phyloP scores from a whole-genome alignment of 768 basidiomycete genomes.

The Termitomyces sp. region DNA sequence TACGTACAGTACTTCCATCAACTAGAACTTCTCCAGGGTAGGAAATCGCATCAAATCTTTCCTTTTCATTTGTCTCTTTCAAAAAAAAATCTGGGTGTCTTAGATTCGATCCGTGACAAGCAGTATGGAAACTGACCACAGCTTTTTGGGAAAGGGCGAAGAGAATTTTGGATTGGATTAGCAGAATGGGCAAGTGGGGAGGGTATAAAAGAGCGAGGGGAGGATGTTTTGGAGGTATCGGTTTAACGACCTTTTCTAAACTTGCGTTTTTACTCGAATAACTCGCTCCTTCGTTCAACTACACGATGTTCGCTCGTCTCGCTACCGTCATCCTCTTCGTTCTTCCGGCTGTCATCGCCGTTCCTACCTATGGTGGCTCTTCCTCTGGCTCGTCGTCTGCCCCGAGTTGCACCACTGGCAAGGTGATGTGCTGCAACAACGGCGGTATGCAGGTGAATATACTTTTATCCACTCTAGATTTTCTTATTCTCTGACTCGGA shows the following conservation, averaged over 20 bases:
- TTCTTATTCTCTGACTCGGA: neutral
- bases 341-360: neutral
- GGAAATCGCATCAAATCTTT: too few relatives aligned
- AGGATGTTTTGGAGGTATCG: neutral
- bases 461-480: neutral
- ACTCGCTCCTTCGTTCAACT: neutral
- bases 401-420: neutral
- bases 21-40: too few relatives aligned
- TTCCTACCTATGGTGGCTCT: neutral
- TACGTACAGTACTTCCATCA: too few relatives aligned
- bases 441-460: neutral
- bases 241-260: neutral
- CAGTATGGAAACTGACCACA: too few relatives aligned
- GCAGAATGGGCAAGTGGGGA: too few relatives aligned
- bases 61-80: too few relatives aligned
- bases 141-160: neutral
- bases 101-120: too few relatives aligned
- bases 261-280: neutral
- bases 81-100: too few relatives aligned
- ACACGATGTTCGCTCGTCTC: constrained; percentile 1
- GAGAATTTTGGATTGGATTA: neutral
- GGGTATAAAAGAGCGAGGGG: neutral
- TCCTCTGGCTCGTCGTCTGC: too few relatives aligned
- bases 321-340: neutral
- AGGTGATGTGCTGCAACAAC: neutral